Conservation (phyloP, 2,329 filamentous ascomycete genomes). For the Beauveria australis region DNA sequence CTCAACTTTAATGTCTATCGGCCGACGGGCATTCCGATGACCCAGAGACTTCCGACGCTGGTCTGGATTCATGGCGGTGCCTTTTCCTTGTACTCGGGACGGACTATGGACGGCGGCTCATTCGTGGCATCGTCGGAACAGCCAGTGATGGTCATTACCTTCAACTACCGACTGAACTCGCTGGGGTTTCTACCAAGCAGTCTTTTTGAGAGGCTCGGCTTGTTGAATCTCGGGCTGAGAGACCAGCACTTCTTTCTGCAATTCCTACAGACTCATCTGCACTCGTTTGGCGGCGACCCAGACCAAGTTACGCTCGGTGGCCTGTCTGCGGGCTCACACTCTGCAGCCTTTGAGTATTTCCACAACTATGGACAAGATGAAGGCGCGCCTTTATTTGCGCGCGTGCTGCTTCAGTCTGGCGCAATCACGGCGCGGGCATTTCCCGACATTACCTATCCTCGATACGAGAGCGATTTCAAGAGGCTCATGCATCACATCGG, state of each 20-base stretch:
- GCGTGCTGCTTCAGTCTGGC: constrained; percentile 29
- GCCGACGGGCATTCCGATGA: constrained; percentile 21
- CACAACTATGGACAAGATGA: constrained; percentile 27
- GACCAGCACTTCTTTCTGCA: constrained; percentile 44
- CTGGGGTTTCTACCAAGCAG: constrained; percentile 37
- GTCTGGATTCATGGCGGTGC: constrained; percentile 34
- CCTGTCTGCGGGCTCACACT: constrained; percentile 42
- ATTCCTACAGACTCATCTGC: constrained; percentile 46
- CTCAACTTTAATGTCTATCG: constrained; percentile 34
- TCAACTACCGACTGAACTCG: constrained; percentile 33
- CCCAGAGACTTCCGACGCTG: constrained; percentile 28
- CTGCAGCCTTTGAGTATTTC: constrained; percentile 30
- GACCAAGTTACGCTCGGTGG: constrained; percentile 45
- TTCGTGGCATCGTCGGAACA: constrained; percentile 25
- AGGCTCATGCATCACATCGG: constrained; percentile 22
- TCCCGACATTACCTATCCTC: constrained; percentile 24
- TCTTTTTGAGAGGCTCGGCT: constrained; percentile 24
- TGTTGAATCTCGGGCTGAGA: constrained; percentile 44
- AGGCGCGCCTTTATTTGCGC: constrained; percentile 24
- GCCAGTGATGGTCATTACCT: constrained; percentile 34
- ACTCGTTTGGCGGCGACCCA: constrained; percentile 44
- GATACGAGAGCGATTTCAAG: constrained; percentile 25
- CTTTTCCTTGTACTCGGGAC: constrained; percentile 17
- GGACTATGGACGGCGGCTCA: constrained; percentile 15
- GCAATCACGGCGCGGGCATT: constrained; percentile 29